A percentile compares a stretch with the other conserved stretches of the same genome.
Evolutionary conservation across 2,329 filamentous ascomycete species (phyloP).

Genomic region (Lithohypha guttulata): DNA sequence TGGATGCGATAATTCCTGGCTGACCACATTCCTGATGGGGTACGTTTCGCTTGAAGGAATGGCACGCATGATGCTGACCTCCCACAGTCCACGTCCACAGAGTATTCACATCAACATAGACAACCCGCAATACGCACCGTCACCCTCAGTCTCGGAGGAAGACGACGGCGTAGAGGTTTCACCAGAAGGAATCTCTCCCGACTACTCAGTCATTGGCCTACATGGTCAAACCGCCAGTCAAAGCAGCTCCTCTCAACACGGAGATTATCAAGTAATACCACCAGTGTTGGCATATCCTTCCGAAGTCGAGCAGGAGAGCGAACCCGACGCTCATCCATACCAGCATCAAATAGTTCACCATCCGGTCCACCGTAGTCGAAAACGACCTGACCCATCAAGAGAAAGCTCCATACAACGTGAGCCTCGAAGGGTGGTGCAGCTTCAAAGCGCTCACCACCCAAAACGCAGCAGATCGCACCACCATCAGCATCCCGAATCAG

Average conservation of each 20-base stretch:
- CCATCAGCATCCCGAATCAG: constrained; percentile 31
- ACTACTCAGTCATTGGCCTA: constrained; percentile 16
- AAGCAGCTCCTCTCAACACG: constrained; percentile 20
- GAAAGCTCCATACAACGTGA: constrained; percentile 8
- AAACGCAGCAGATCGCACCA: constrained; percentile 30
- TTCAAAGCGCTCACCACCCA: constrained; percentile 6
- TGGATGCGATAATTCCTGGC: constrained; percentile 22
- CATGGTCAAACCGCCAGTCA: constrained; percentile 18
- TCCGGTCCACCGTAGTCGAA: not conserved
- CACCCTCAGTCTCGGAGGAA: constrained; percentile 30
- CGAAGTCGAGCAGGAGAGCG: constrained; percentile 28
- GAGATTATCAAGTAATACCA: constrained; percentile 21
- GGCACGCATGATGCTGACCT: constrained; percentile 3
- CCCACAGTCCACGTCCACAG: constrained; percentile 11
- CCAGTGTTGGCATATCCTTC: constrained; percentile 31
- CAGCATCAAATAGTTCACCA: constrained; percentile 12
- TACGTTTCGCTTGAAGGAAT: constrained; percentile 9
- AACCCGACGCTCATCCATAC: constrained; percentile 36
- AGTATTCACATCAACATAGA: constrained; percentile 35
- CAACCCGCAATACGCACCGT: constrained; percentile 31
- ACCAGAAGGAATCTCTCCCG: constrained; percentile 22
- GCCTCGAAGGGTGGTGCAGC: constrained; percentile 6
- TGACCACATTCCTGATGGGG: constrained; percentile 20
- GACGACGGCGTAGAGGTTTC: constrained; percentile 35
- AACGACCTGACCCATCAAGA: constrained; percentile 4